These are phyloP conservation scores for Colletotrichum sansevieriae DNA, from an alignment of 2,329 filamentous ascomycete species.

Conservation along the genomic window DNA sequence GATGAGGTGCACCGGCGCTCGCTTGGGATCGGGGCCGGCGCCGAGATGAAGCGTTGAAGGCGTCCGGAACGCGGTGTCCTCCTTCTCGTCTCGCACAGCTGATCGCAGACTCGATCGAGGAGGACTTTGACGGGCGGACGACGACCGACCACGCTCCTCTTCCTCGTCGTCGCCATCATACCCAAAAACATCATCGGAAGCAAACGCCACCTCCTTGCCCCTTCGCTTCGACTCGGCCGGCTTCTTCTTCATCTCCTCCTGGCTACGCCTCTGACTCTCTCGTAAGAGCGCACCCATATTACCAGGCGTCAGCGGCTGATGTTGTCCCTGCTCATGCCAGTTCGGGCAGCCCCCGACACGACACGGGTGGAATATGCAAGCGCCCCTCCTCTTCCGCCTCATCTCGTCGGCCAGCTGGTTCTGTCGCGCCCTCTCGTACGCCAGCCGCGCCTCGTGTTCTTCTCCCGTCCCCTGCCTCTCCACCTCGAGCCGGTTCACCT, in stretches of 20 bases:
- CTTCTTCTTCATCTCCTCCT: background rate
- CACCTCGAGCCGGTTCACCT: slow-evolving; percentile 7
- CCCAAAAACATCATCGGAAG: background rate
- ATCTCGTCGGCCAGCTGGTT: background rate
- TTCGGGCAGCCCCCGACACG: slow-evolving; percentile 1
- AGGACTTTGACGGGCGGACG: too few species aligned
- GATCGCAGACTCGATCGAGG: background rate
- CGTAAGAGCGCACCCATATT: background rate
- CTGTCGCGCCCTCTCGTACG: background rate
- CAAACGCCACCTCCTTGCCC: background rate
- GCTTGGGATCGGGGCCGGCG: background rate
- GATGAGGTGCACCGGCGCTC: background rate
- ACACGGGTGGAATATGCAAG: slow-evolving; percentile 6
- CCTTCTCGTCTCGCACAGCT: background rate
- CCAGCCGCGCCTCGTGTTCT: background rate
- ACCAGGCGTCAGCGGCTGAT: background rate
- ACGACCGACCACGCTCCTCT: background rate
- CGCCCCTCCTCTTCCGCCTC: background rate
- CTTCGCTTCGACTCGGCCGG: background rate
- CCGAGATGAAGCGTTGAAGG: slow-evolving; percentile 14
- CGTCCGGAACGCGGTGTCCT: background rate
- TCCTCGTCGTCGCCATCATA: background rate
- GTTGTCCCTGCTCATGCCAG: background rate
- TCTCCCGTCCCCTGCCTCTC: background rate
- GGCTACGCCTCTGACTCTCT: background rate